Base-by-base conservation (phyloP, 768 basidiomycete genomes). In the Boletus insuetus region DNA sequence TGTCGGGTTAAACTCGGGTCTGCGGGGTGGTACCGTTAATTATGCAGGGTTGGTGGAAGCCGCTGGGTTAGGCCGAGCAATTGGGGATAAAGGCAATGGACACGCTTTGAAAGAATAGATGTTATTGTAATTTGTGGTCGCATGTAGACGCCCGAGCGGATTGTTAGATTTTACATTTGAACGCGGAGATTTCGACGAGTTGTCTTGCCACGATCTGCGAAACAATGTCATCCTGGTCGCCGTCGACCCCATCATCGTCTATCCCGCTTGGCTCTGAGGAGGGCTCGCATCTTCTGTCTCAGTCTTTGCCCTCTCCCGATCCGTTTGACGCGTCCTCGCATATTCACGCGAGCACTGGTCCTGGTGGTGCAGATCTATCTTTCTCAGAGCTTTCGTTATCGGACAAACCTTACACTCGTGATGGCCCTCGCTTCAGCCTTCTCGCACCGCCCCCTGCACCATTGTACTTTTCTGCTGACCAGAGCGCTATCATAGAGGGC, bases 321-420 rank as follows among this genome's bases (percentile, higher is more conserved):
- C 45, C 64, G 7, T 66, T 68, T 49, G 68, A 69, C 53, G 62
- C 63, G 13, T 64, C 72, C 41, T 65, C 69, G 7, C 60, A 56
- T 42, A 70, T 67, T 12, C 61, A 71, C 53, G 77, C 34, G 1
- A 35, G 34, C 14, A 35, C 77, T 3, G 79, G 75, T 6, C 76
- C 71, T 17, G 75, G 75, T 16, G 75, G 74, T 34, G 76, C 75
- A 56, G 83, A 84, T 65, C 74, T 84, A 4, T 84, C 82, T 7
- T 67, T 84, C 43, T 82, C 83, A 2, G 83, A 84, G 55, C 75
- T 84, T 6, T 82, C 79, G 17, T 61, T 82, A 38, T 64, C 70
- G 46, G 74, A 80, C 37, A 69, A 60, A 42, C 65, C 64, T 8
- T 50, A 52, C 41, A 45, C 48, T 54, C 69, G 52, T n/a, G 69